Percentiles rank a stretch among this genome's conserved stretches.
These are phyloP conservation scores for Ceratobasidium sp. DNA, from an alignment of 1,284 basidiomycete genomes.

Conservation along the genomic window DNA sequence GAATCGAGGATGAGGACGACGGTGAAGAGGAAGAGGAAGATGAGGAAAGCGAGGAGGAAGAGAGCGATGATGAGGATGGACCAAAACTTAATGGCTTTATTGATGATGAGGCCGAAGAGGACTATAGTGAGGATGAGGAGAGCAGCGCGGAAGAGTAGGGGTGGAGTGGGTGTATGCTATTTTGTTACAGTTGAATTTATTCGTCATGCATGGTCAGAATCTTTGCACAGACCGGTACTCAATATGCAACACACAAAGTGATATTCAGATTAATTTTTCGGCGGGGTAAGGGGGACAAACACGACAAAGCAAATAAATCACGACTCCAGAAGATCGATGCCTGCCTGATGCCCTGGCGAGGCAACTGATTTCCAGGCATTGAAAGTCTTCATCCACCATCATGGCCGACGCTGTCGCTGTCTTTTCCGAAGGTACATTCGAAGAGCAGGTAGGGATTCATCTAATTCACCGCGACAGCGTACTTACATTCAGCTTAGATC, in stretches of 20 bases:
- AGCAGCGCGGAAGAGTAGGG: constrained; percentile 40
- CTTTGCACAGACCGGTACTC: no score
- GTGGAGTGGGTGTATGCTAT: constrained; percentile 26
- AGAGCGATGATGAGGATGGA: constrained; percentile 70
- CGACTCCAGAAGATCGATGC: constrained; percentile 33
- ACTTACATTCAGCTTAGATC: constrained; percentile 64
- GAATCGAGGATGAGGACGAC: constrained; percentile 67
- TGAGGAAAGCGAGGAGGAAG: constrained; percentile 53
- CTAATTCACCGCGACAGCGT: not conserved
- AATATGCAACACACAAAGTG: no score
- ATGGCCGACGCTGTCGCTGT: constrained; percentile 82
- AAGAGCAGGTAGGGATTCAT: constrained; percentile 75
- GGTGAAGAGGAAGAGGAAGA: constrained; percentile 67
- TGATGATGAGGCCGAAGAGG: constrained; percentile 57
- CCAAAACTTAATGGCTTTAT: constrained; percentile 63
- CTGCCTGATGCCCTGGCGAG: constrained; percentile 18
- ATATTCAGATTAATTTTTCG: no score
- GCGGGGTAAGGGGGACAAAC: constrained; percentile 9
- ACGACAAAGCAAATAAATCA: not conserved
- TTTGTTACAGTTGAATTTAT: constrained; percentile 34
- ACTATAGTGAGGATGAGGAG: constrained; percentile 58
- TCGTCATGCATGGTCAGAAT: not conserved
- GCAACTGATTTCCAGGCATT: constrained; percentile 26
- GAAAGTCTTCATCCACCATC: constrained; percentile 34
- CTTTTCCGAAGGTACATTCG: constrained; percentile 89